phyloP scores from a whole-genome alignment of 257 asterid species.

The Fraxinus americana region DNA sequence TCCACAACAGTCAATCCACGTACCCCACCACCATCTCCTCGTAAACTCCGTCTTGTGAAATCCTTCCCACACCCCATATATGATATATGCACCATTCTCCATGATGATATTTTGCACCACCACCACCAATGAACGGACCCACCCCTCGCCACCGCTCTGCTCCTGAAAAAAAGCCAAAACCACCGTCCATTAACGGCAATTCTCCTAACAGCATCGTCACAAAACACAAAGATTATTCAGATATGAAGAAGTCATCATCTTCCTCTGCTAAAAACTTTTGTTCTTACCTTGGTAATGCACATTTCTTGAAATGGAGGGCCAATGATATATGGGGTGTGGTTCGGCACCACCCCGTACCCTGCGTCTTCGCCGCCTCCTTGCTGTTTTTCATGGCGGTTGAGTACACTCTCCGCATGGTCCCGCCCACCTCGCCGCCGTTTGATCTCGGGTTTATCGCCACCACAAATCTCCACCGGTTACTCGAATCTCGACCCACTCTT shows the following conservation, averaged over 20 bases:
- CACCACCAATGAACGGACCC: conserved; percentile 45
- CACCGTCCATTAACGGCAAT: conserved; percentile 23
- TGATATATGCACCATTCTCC: not conserved
- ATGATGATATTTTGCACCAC: conserved; percentile 13
- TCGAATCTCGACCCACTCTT: conserved; percentile 56
- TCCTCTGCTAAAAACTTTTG: not conserved
- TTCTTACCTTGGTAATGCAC: conserved; percentile 2
- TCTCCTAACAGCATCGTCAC: conserved; percentile 24
- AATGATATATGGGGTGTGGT: conserved; percentile 38
- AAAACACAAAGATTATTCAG: conserved; percentile 13
- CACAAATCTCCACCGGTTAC: conserved; percentile 45
- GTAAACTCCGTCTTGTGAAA: conserved; percentile 34
- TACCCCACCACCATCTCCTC: conserved; percentile 19
- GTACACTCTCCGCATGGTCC: conserved; percentile 66
- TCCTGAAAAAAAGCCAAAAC: conserved; percentile 17
- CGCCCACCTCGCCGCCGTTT: conserved; percentile 54
- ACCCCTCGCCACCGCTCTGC: conserved; percentile 42
- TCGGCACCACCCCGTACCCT: conserved; percentile 60
- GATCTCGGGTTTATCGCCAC: conserved; percentile 75
- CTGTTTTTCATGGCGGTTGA: conserved; percentile 71
- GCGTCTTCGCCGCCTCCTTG: conserved; percentile 47
- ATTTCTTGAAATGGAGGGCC: conserved; percentile 58
- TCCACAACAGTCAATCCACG: conserved; percentile 16
- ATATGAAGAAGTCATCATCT: conserved; percentile 27
- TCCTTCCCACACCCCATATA: not conserved